A percentile compares a stretch with the other conserved stretches of the same genome.
These are phyloP conservation scores for Shiraia bambusicola DNA, from an alignment of 2,329 filamentous ascomycete species.

Conservation along the genomic window DNA sequence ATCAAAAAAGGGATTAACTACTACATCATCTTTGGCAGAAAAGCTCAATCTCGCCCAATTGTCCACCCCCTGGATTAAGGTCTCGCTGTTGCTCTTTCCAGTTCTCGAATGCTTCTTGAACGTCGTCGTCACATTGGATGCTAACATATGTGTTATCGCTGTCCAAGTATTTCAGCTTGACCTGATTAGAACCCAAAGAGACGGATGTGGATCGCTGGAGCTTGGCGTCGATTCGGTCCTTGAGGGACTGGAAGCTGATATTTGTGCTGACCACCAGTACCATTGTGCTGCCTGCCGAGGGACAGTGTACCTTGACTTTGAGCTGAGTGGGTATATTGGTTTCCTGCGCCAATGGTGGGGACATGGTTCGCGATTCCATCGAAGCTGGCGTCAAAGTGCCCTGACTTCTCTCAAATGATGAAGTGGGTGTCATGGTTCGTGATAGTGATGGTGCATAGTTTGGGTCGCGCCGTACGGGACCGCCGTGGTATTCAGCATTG, in stretches of 20 bases:
- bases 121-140: slow-evolving; percentile 93
- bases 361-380: slow-evolving; percentile 43
- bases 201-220: slow-evolving; percentile 81
- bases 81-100: slow-evolving; percentile 77
- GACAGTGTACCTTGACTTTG: slow-evolving; percentile 91
- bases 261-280: slow-evolving; percentile 96
- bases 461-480: slow-evolving; percentile 35
- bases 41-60: slow-evolving; percentile 81
- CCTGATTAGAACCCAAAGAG: slow-evolving; percentile 77
- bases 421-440: slow-evolving; percentile 43
- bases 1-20: too few relatives aligned
- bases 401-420: slow-evolving; percentile 42
- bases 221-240: slow-evolving; percentile 95
- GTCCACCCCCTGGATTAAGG: slow-evolving; percentile 60
- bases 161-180: slow-evolving; percentile 88
- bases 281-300: slow-evolving; percentile 77
- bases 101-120: slow-evolving; percentile 91
- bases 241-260: slow-evolving; percentile 89
- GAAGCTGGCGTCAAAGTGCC: slow-evolving; percentile 41
- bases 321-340: slow-evolving; percentile 68
- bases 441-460: slow-evolving; percentile 23
- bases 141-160: slow-evolving; percentile 84
- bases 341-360: slow-evolving; percentile 35
- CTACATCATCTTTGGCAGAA: slow-evolving; percentile 40
- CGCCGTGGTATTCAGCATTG: slow-evolving; percentile 44